Conservation (phyloP, 345 rosid species). For the Trapa incisa region DNA sequence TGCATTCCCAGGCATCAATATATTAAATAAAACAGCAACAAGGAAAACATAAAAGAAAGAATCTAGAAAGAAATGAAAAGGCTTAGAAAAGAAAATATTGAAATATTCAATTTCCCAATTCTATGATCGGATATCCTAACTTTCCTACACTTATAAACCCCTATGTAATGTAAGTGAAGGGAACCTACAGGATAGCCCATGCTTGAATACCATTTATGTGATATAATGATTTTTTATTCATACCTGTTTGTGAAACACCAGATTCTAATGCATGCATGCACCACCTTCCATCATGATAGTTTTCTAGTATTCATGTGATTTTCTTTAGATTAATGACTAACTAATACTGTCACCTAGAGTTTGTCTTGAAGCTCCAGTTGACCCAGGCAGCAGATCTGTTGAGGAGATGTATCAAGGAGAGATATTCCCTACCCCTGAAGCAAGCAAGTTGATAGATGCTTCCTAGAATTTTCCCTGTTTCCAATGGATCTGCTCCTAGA, state of each 20-base stretch:
- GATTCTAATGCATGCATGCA: not conserved
- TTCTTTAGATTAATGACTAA: not conserved
- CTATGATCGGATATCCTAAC: not conserved
- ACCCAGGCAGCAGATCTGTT: not conserved
- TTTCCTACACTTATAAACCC: not conserved
- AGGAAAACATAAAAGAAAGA: too few relatives aligned
- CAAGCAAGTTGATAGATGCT: not conserved
- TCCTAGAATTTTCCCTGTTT: not conserved
- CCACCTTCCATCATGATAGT: not conserved
- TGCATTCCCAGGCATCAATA: too few relatives aligned
- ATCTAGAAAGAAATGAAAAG: too few relatives aligned
- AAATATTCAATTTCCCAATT: too few relatives aligned
- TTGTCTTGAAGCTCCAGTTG: not conserved
- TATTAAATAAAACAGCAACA: too few relatives aligned
- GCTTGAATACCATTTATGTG: not conserved
- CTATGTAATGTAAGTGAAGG: not conserved
- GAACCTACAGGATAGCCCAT: not conserved
- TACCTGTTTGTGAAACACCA: not conserved
- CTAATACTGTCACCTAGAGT: not conserved
- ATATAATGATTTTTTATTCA: not conserved
- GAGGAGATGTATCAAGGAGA: not conserved
- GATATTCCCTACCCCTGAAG: constrained; percentile 6
- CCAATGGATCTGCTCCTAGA: not conserved
- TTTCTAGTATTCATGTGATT: not conserved
- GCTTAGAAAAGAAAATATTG: too few relatives aligned